Evolutionary conservation across 129 eudicot species (phyloP), one percentile per base, ranked within the genome.

Genomic region (Artemisia annua): DNA sequence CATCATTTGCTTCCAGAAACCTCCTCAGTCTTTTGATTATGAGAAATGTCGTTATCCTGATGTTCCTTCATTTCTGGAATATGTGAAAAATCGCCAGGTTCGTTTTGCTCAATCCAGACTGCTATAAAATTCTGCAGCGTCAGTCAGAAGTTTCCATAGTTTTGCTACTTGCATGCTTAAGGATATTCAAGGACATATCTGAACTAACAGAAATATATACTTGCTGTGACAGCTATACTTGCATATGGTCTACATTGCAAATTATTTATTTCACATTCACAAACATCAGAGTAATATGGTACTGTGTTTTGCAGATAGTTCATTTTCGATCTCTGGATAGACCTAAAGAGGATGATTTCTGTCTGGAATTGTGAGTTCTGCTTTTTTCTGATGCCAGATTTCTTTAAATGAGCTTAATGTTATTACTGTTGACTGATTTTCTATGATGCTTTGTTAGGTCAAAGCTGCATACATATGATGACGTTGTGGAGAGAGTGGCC

Each of bases 341-440:
- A 72, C 98, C 98, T 15, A 94, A 90, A 83, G 98, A 94, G 79
- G 98, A 94, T 75, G 93, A 86, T 83, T 94, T 94, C 65, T 86
- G 71, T 67, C 92, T 90, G 19, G 98, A 93, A 75, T 73, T 93
- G 98, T 93, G 78, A 84, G 98, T 80, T 43, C 32, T 48, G 22
- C 44, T 52, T 39, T 39, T 39, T 39, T 71, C 26, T 64, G 44
- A 10, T 71, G 13, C 59, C n/a, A 35, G 12, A 22, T 58, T 6
- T 18, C 16, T 61, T 6, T 62, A 22, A 5, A 49, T 3, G 50
- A 66, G 24, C n/a, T 1, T 30, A 35, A 4, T 71, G 56, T 22
- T 63, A 60, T 63, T 52, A 56, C 67, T n/a, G 13, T 57, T 77
- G 54, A 66, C 63, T 53, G 7, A n/a, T 44, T 43, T 63, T 78